phyloP scores from a whole-genome alignment of 202 grass and related monocot species.

The Miscanthus sacchariflorus region DNA sequence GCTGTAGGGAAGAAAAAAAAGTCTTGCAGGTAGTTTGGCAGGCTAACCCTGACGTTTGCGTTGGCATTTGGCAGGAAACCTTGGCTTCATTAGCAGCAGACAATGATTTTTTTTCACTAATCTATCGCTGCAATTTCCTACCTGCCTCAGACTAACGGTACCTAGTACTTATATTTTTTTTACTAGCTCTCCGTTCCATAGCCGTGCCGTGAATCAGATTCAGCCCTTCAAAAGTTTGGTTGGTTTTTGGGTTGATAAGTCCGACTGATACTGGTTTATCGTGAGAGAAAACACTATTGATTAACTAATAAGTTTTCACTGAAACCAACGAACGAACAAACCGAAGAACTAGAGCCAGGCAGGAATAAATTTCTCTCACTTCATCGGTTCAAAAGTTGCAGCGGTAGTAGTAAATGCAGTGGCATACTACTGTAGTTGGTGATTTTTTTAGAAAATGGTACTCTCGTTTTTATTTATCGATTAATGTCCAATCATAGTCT shows the following conservation, averaged over 20 bases:
- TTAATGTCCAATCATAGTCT: too few species aligned
- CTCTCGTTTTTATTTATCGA: too few species aligned
- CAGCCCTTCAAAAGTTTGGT: not conserved
- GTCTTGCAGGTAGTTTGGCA: constrained; percentile 37
- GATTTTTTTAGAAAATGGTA: too few species aligned
- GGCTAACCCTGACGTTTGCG: constrained; percentile 44
- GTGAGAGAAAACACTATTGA: too few species aligned
- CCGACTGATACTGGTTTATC: too few species aligned
- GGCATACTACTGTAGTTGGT: not conserved
- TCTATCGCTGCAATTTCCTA: constrained; percentile 31
- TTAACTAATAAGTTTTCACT: too few species aligned
- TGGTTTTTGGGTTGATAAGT: too few species aligned
- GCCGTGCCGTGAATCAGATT: constrained; percentile 15
- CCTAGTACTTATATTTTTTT: constrained; percentile 32
- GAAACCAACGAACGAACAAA: too few species aligned
- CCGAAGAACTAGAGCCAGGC: constrained; percentile 12
- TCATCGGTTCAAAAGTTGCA: constrained; percentile 51
- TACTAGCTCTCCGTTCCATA: constrained; percentile 49
- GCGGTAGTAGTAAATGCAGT: constrained; percentile 9
- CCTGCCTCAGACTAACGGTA: constrained; percentile 35
- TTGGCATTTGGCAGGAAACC: constrained; percentile 59
- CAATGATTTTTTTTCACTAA: constrained; percentile 45
- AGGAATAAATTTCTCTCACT: constrained; percentile 56
- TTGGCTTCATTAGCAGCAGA: constrained; percentile 48
- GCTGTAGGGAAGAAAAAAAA: not conserved